Evolutionary conservation across 805 yeast species (phyloP), one percentile per base, ranked within the genome.

Genomic region (Kuraishia piskuri): DNA sequence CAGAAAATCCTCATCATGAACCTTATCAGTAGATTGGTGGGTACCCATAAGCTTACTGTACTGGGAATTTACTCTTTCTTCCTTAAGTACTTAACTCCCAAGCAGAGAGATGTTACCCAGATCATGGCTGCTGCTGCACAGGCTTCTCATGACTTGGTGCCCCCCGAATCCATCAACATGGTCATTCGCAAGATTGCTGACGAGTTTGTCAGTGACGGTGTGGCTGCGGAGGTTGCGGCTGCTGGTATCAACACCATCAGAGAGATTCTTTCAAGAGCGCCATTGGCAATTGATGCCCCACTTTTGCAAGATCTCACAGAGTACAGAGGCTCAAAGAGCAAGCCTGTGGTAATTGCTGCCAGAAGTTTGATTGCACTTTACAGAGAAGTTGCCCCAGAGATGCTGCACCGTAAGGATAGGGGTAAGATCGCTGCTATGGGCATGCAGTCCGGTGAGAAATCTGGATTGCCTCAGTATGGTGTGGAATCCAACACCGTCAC

Each of bases 191-290:
- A 92, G 65, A 83, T 94, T 59, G 98, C 99, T 1, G 96, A 94
- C 70, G 99, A 94, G 70, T 94, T 94, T 63, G 97, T 94, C 23
- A 87, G 96, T 59, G 98, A 94, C 65, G 99, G 99, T 77, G 99
- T 94, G 45, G 90, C 97, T 17, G 84, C 96, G 36, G 97, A 94
- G 70, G 99, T 91, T 53, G 97, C 97, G 4, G 90, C 97, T 52
- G 98, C 98, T 3, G 99, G 99, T 63, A 78, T 94, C 59, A 94
- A 94, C 69, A 88, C 98, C 2, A 92, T 92, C 55, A 78, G 98
- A 61, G 99, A 94, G 70, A 90, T 94, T 55, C 77, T 91, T 58
- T 70, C 96, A 1, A 84, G 99, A 75, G 95, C 96, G 10, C 97
- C 99, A 17, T 75, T 92, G 58, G 96, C 98, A 23, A 90, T 94